phyloP scores from a whole-genome alignment of 345 rosid species.

The Lagerstroemia speciosa region DNA sequence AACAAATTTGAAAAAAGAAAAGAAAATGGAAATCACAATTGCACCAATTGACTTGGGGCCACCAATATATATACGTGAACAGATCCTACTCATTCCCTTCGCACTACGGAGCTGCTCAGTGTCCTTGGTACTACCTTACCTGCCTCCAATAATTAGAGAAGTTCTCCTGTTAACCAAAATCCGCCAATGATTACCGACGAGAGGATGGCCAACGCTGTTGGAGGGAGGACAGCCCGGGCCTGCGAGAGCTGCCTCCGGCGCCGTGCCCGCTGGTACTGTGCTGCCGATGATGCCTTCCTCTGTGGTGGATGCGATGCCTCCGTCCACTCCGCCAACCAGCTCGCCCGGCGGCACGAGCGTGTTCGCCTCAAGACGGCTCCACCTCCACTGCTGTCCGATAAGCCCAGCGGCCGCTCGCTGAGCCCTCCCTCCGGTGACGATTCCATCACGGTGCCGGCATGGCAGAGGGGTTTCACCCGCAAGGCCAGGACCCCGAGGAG shows the following conservation, averaged over 20 bases:
- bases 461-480: constrained; percentile 73
- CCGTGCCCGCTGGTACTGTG: constrained; percentile 85
- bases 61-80: not conserved
- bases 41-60: not conserved
- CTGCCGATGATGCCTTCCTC: constrained; percentile 90
- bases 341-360: constrained; percentile 76
- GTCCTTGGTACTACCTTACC: not conserved
- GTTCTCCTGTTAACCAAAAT: not conserved
- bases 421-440: constrained; percentile 1
- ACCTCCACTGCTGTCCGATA: constrained; percentile 11
- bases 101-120: not conserved
- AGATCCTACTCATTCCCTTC: not conserved
- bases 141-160: not conserved
- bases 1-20: not conserved
- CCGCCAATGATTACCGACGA: constrained; percentile 28
- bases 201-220: constrained; percentile 52
- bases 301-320: constrained; percentile 72
- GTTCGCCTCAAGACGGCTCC: constrained; percentile 57
- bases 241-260: constrained; percentile 68
- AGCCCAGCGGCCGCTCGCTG: not conserved
- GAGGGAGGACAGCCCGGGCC: constrained; percentile 73
- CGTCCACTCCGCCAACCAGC: constrained; percentile 75
- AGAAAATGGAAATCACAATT: not conserved
- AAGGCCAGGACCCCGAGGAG: constrained; percentile 69
- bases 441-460: constrained; percentile 26